A percentile compares a stretch with the other conserved stretches of the same genome.
These are phyloP conservation scores for Aspergillus ibericus DNA, from an alignment of 2,329 filamentous ascomycete species.

Conservation along the genomic window DNA sequence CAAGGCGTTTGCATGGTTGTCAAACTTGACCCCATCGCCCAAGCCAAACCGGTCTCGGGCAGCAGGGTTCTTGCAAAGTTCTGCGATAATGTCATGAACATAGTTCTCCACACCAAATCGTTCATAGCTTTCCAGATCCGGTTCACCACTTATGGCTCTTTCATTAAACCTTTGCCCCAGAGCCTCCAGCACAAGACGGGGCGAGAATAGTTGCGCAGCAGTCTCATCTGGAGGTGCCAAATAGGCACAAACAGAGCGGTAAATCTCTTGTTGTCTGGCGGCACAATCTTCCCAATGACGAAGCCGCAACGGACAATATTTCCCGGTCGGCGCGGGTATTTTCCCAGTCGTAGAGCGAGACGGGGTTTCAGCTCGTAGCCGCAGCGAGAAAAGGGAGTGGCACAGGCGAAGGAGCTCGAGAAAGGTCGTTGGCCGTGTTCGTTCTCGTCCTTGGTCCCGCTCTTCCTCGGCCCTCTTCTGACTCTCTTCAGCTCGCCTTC, in stretches of 20 bases:
- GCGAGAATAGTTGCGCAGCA: constrained; percentile 8
- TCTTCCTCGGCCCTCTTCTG: not conserved
- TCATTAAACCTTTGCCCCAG: constrained; percentile 18
- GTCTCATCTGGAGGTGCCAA: constrained; percentile 3
- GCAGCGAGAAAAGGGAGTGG: constrained; percentile 10
- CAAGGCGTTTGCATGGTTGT: constrained; percentile 19
- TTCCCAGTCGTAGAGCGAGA: constrained; percentile 14
- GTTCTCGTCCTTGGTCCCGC: not conserved
- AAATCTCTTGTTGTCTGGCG: constrained; percentile 12
- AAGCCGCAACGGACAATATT: constrained; percentile 13
- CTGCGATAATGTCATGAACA: constrained; percentile 28
- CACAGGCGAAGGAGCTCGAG: constrained; percentile 10
- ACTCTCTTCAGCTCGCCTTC: not conserved
- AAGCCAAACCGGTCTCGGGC: constrained; percentile 27
- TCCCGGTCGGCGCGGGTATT: constrained; percentile 14
- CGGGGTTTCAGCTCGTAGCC: constrained; percentile 7
- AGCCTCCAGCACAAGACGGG: constrained; percentile 18
- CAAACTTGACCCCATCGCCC: constrained; percentile 20
- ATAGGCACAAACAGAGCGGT: constrained; percentile 13
- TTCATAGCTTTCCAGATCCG: constrained; percentile 31
- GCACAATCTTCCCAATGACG: constrained; percentile 11
- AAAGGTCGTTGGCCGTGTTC: not conserved
- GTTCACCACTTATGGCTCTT: constrained; percentile 28
- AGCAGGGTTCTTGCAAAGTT: constrained; percentile 27
- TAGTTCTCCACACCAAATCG: constrained; percentile 30